These are phyloP conservation scores for Lathyrus aphaca DNA, from an alignment of 306 rosid species.

Conservation along the genomic window DNA sequence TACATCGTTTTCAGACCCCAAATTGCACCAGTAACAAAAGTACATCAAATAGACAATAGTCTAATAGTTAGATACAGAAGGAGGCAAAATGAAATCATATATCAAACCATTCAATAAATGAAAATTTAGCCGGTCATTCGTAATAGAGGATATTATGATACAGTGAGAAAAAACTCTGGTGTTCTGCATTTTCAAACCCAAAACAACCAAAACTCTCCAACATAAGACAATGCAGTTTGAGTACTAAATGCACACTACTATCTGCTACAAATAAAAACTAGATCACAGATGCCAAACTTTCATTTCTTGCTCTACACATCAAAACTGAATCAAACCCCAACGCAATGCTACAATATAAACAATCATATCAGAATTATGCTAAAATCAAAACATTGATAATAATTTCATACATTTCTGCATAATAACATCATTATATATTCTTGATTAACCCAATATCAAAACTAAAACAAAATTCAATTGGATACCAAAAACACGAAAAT, in stretches of 20 bases:
- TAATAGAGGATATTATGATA: too few relatives aligned
- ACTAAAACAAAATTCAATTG: not conserved
- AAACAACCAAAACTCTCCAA: too few relatives aligned
- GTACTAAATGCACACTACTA: too few relatives aligned
- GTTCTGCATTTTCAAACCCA: too few relatives aligned
- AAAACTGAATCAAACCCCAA: not conserved
- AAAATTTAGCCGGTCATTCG: too few relatives aligned
- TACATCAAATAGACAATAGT: slow-evolving; percentile 3
- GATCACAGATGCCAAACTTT: too few relatives aligned
- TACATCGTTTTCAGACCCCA: slow-evolving; percentile 18
- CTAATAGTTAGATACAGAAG: not conserved
- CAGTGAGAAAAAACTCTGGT: too few relatives aligned
- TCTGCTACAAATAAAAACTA: too few relatives aligned
- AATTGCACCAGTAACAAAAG: not conserved
- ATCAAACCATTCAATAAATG: not conserved
- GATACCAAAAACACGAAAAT: too few relatives aligned
- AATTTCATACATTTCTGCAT: not conserved
- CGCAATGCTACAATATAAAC: not conserved
- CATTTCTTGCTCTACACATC: too few relatives aligned
- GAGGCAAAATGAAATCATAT: not conserved
- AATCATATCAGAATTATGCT: not conserved
- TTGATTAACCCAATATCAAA: not conserved
- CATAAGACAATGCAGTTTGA: too few relatives aligned
- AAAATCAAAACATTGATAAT: not conserved
- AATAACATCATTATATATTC: not conserved